Base-by-base conservation (phyloP, 2,329 filamentous ascomycete genomes). In the Diaporthe sp. region DNA sequence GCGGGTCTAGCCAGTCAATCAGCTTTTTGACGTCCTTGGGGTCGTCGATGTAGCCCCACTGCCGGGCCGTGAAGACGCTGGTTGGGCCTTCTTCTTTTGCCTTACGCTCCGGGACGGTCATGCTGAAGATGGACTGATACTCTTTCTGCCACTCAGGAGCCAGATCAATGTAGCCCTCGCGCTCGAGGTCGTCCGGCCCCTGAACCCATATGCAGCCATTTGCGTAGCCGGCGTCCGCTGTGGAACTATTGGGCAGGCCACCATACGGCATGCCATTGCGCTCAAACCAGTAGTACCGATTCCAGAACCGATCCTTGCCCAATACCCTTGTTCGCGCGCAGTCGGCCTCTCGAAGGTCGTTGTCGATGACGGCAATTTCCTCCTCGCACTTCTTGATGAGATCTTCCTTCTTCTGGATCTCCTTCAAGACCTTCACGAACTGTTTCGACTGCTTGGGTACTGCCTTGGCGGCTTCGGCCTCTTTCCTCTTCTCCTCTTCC, bases 281-380 rank as follows among this genome's bases (percentile, higher is more conserved):
- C 85, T 99, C 97, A 83, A 98, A 98, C 96, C 97, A 99, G 88
- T 97, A 98, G 85, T 98, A 99, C 72, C 96, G 92, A 84, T 99
- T 98, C 92, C 96, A 98, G 88, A 98, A 99, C 59, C 97, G 92
- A 84, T 99, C 97, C 83, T 97, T 96, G 76, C 97, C 97, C 37
- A 99, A 88, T 25, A 96, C 92, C 77, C 95, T 93, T 25, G 96
- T 98, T 77, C 97, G 93, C 49, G 96, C 95, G 80, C 96, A 98
- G 83, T 98, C 95, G 55, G 96, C 95, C 84, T 98, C 96, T 71
- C 97, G 94, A 61, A 99, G 88, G 82, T 98, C 96, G 80, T 97
- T 96, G 80, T 98, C 96, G 70, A 98, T 91, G 44, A 93, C 90
- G 4, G 92, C 92, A 78, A 99, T 97, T 80, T 96, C 93, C 8